Evolutionary conservation across 73 alveolate genomes (phyloP).

Genomic region (Paraurostyla sp.): DNA sequence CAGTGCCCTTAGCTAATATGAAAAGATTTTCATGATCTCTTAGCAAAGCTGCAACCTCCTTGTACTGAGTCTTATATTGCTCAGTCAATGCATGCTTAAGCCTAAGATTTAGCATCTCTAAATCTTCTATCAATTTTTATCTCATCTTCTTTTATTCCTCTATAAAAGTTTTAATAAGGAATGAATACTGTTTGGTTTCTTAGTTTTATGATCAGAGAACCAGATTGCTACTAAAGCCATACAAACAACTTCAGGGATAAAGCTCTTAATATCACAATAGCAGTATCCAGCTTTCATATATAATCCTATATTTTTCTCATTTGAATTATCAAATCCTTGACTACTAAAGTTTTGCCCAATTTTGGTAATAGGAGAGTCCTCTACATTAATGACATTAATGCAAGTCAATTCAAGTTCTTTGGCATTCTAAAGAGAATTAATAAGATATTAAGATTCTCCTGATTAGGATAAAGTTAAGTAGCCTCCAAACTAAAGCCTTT

Average conservation of each 20-base stretch:
- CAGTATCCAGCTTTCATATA: conserved; percentile 93
- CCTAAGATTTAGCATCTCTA: conserved; percentile 28
- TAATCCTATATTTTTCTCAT: conserved; percentile 82
- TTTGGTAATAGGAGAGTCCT: conserved; percentile 82
- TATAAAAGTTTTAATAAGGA: not conserved
- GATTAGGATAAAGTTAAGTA: conserved; percentile 81
- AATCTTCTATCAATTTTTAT: not conserved
- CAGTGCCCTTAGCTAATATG: conserved; percentile 93
- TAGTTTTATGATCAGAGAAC: conserved; percentile 64
- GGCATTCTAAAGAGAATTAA: conserved; percentile 67
- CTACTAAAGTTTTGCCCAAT: not conserved
- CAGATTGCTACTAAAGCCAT: conserved; percentile 73
- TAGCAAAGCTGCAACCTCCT: conserved; percentile 73
- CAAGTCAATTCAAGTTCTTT: conserved; percentile 66
- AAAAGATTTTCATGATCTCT: conserved; percentile 75
- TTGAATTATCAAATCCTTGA: conserved; percentile 52
- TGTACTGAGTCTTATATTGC: conserved; percentile 2
- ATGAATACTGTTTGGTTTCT: not conserved
- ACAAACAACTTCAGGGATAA: conserved; percentile 76
- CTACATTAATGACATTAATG: conserved; percentile 87
- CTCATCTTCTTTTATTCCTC: conserved; percentile 23
- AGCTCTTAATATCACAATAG: conserved; percentile 83
- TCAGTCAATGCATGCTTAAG: conserved; percentile 34
- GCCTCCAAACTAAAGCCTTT: conserved; percentile 68
- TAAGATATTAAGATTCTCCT: conserved; percentile 90